Base-by-base conservation (phyloP, 129 eudicot genomes). In the Saussurea involucrata region DNA sequence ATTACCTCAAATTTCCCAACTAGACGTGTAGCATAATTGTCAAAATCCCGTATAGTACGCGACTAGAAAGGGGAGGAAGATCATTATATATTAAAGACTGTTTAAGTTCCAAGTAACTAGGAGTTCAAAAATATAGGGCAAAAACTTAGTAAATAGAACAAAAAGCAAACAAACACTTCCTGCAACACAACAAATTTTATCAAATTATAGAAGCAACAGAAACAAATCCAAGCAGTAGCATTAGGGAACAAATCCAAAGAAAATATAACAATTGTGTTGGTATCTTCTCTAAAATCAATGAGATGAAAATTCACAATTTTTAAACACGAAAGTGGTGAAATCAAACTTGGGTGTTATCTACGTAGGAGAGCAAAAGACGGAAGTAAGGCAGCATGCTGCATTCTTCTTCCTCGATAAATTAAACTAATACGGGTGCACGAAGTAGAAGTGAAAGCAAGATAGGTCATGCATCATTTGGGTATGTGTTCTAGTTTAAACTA, bases 31-130 rank as follows among this genome's bases (percentile, higher is more conserved):
- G 97, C 97, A 68, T 81, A 84, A 76, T 86, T 87, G 84, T 94
- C 98, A 78, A 94, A 94, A 84, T 94, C 98, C 77, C 98, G 90
- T 76, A 94, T 86, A 37, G 92, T 76, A 20, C 97, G 97, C 72
- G 98, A 91, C 98, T 94, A 57, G 34, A 13, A 57, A 67, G 21
- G 33, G 65, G 40, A 18, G 65, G 68, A 71, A n/a, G 57, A 73
- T 66, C n/a, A 73, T 18, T 40, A 53, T 33, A 53, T 11, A n/a
- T 80, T 65, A 74, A 10, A 73, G 4, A 7, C 27, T 32, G 42
- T 44, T 42, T 32, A 28, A 40, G 44, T 63, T 64, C 20, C 28
- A 63, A 32, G 25, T 22, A 68, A 55, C 68, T 25, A 68, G 37
- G 6, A 68, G 8, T 68, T 34, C 9, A 75, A 32, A 68, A 31